Evolutionary conservation across 331 rosid species (phyloP), one percentile per base, ranked within the genome.

Genomic region (Pyracantha coccinea): DNA sequence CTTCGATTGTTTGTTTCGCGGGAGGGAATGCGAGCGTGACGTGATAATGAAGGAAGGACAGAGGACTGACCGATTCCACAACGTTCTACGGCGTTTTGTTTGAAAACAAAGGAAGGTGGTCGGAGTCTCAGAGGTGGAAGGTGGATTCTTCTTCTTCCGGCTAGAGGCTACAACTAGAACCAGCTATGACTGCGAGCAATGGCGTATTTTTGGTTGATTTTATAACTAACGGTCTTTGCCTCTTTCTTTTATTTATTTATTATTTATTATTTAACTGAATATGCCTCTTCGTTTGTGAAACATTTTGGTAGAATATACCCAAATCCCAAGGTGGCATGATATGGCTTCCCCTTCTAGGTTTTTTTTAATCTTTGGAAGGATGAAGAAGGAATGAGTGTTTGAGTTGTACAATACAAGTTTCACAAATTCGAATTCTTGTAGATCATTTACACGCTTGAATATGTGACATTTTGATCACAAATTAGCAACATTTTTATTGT

Each of bases 171-270:
- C 45, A 38, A 38, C 45, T 1, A 38, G 45, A 38, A 50, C 20
- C 55, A 50, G 55, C 55, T 2, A 35, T 35, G 44, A 35, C 44
- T 35, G 2, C 1, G 1, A 38, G 45, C 45, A 38, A 38, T 38
- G 20, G 9, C 55, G 55, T 50, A 38, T 4, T 21, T n/a, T 57
- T 10, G 6, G 15, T 57, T 3, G 31, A 2, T 20, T 20, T 20
- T 53, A 9, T 76, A 72, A 69, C 78, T 31, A 81, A 81, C 85
- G 86, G 84, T 81, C 84, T 80, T 53, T 10, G 65, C 83, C 55
- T 25, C 28, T 23, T 7, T 14, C 6, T 14, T 45, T 14, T 4
- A 6, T 17, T 50, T 38, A 2, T 38, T 38, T 2, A 38, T 38
- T 38, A 9, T 66, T 68, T 15, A 32, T 21, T 70, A 20, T 1